A percentile compares a stretch with the other conserved stretches of the same genome.
Conservation (phyloP, 768 basidiomycete genomes). For the Suillus bovinus region DNA sequence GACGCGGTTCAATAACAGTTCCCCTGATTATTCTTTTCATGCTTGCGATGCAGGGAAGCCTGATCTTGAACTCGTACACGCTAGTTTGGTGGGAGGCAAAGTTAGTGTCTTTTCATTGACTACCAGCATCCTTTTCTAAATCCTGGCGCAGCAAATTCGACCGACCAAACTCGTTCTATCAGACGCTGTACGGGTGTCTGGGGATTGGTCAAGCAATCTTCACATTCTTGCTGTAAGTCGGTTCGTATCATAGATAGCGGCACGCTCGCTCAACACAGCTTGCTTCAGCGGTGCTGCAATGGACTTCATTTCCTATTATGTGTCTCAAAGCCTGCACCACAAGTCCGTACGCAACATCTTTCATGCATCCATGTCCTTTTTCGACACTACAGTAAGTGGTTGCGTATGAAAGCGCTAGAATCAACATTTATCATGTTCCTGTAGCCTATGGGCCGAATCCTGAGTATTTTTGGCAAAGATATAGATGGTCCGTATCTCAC, state of each 20-base stretch:
- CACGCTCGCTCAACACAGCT: background rate
- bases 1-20: conserved; percentile 47
- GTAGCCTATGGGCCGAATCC: conserved; percentile 59
- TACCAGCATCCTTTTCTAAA: background rate
- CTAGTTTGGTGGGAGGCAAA: conserved; percentile 73
- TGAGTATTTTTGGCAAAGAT: conserved; percentile 66
- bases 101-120: conserved; percentile 32
- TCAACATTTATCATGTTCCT: background rate
- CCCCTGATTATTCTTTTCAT: conserved; percentile 53
- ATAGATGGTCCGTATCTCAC: conserved; percentile 49
- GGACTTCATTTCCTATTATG: conserved; percentile 57
- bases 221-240: conserved; percentile 55
- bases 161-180: conserved; percentile 58
- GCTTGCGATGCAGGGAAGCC: conserved; percentile 59
- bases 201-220: conserved; percentile 58
- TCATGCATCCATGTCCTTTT: conserved; percentile 76
- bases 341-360: conserved; percentile 57
- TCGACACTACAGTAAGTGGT: conserved; percentile 60
- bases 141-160: conserved; percentile 40
- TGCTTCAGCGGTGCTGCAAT: conserved; percentile 47
- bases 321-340: conserved; percentile 64
- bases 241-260: background rate
- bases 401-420: background rate
- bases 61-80: conserved; percentile 64
- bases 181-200: conserved; percentile 61